Evolutionary conservation across 306 rosid genomes (phyloP).

Genomic region (Malus fusca): DNA sequence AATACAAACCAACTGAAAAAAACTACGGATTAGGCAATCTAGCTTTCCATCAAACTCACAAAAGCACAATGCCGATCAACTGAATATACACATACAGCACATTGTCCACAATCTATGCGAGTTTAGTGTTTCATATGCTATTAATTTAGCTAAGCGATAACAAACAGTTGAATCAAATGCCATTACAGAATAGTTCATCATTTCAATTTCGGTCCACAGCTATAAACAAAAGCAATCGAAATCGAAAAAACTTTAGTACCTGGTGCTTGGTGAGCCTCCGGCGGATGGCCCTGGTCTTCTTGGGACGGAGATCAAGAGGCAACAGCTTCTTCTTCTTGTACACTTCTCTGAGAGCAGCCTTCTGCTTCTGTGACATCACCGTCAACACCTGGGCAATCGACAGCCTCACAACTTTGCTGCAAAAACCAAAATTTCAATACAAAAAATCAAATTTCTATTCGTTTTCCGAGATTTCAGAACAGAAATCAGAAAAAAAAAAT

Average conservation of each 20-base stretch:
- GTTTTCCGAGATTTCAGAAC: neutral
- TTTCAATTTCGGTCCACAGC: neutral
- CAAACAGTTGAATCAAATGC: neutral
- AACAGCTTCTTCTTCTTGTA: constrained; percentile 77
- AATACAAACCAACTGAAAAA: neutral
- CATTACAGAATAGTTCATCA: neutral
- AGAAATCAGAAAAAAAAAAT: neutral
- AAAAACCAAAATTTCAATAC: neutral
- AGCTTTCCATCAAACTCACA: neutral
- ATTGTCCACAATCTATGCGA: no score
- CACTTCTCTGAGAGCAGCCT: constrained; percentile 77
- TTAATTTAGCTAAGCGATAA: neutral
- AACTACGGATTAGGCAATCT: neutral
- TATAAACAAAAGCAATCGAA: neutral
- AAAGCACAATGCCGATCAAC: neutral
- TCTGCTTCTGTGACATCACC: constrained; percentile 91
- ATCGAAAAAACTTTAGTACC: constrained; percentile 23
- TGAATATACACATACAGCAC: no score
- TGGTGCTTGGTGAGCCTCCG: constrained; percentile 93
- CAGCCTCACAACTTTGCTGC: constrained; percentile 91
- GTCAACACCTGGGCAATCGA: constrained; percentile 95
- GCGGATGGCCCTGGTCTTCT: constrained; percentile 95
- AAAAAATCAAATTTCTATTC: neutral
- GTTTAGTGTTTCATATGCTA: neutral
- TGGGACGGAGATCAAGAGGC: constrained; percentile 99